phyloP scores from a whole-genome alignment of 2,329 filamentous ascomycete genomes.

The Cladosporium sp. region DNA sequence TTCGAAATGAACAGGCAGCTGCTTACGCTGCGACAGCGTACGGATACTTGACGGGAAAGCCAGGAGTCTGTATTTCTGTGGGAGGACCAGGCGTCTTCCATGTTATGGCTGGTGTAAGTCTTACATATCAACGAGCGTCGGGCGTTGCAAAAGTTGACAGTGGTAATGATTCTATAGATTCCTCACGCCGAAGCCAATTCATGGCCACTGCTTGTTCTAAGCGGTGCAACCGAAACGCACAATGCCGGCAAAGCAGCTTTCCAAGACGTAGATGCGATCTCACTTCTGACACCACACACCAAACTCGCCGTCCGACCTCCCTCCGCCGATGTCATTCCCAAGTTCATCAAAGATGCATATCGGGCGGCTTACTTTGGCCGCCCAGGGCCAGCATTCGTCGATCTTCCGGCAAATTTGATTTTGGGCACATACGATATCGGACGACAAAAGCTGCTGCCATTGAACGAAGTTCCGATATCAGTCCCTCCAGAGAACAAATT shows the following conservation, averaged over 20 bases:
- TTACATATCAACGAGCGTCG: too few relatives aligned
- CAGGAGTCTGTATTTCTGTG: slow-evolving; percentile 56
- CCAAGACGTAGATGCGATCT: slow-evolving; percentile 54
- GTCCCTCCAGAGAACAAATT: slow-evolving; percentile 44
- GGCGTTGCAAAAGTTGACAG: neutral
- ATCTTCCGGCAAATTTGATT: slow-evolving; percentile 54
- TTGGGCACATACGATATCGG: slow-evolving; percentile 34
- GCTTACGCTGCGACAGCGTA: slow-evolving; percentile 56
- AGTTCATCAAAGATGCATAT: slow-evolving; percentile 49
- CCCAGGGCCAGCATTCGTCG: slow-evolving; percentile 51
- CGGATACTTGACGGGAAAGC: slow-evolving; percentile 54
- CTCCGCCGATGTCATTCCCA: slow-evolving; percentile 43
- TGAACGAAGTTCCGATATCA: slow-evolving; percentile 36
- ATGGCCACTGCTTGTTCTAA: slow-evolving; percentile 53
- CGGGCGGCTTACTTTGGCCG: slow-evolving; percentile 51
- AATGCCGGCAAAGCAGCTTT: slow-evolving; percentile 52
- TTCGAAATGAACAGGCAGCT: slow-evolving; percentile 57
- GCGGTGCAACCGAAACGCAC: slow-evolving; percentile 51
- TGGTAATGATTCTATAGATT: slow-evolving; percentile 16
- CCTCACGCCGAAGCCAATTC: slow-evolving; percentile 46
- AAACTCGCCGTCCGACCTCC: slow-evolving; percentile 49
- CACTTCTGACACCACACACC: slow-evolving; percentile 50
- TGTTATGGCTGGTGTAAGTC: slow-evolving; percentile 52
- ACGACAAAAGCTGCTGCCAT: slow-evolving; percentile 17
- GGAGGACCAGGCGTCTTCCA: slow-evolving; percentile 57